Base-by-base conservation (phyloP, 495 filamentous ascomycete genomes). In the Amniculicola lignicola region DNA sequence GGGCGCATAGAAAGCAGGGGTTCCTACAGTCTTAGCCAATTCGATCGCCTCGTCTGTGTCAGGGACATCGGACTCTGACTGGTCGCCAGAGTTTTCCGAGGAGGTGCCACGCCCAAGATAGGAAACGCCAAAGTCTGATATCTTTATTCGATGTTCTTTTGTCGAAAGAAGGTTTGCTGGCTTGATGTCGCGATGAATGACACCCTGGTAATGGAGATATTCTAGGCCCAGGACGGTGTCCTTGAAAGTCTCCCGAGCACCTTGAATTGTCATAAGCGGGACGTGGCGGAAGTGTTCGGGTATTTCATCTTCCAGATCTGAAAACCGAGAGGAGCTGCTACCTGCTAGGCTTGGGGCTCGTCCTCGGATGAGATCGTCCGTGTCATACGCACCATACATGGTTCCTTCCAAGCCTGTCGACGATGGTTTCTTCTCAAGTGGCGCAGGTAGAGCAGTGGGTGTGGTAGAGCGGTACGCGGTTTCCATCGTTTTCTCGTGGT, bases 81-180 rank as follows among this genome's bases (percentile, higher is more conserved):
- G 75, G 36, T 86, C 82, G 57, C 92, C 89, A 62, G 87, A 83
- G 10, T 83, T 76, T 50, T 91, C 87, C 55, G 87, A 86, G 38
- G 85, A 80, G 0, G 89, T 87, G 45, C 18, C 18, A 5, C 87
- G 81, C 18, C 93, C 94, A 38, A 97, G 84, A 69, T 96, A 99
- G 0, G 93, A 97, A 3, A 99, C 93, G 24, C 93, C 93, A 73
- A 99, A 99, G 67, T 99, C 93, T n/a, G 93, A 97, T 41, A 99
- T 99, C 75, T 97, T 99, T 58, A 95, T 88, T 11, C 86, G 82
- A 63, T 90, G 81, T 61, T 90, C 86, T 51, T 77, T 80, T 4
- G 90, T 95, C 73, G 90, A 87, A 6, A 99, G 77, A 4, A 99
- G 78, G 69, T 99, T 99, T n/a, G 92, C 90, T 0, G 93, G 93